A percentile compares a stretch with the other conserved stretches of the same genome.
phyloP scores from a whole-genome alignment of 495 filamentous ascomycete species.

The Oidiodendron maius region DNA sequence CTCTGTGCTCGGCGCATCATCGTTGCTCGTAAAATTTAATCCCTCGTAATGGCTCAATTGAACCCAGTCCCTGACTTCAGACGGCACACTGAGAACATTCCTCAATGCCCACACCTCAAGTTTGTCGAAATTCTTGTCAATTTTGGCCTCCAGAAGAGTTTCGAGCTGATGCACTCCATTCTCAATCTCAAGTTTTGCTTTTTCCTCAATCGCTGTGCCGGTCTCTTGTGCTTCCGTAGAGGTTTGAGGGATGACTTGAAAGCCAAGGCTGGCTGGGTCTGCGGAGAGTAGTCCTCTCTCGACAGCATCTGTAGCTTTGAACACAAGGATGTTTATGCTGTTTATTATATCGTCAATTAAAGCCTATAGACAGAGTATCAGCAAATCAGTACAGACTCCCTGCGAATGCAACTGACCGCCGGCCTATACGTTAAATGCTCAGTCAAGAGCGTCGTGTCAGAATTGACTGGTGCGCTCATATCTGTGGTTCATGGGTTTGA shows the following conservation, averaged over 20 bases:
- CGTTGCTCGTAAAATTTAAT: slow-evolving; percentile 20
- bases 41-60: slow-evolving; percentile 78
- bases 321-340: slow-evolving; percentile 83
- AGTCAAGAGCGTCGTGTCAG: slow-evolving; percentile 73
- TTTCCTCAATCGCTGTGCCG: slow-evolving; percentile 17
- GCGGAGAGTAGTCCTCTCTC: slow-evolving; percentile 72
- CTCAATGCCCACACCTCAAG: slow-evolving; percentile 80
- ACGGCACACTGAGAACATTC: slow-evolving; percentile 76
- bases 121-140: slow-evolving; percentile 74
- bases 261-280: slow-evolving; percentile 70
- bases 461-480: slow-evolving; percentile 15
- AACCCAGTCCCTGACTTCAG: slow-evolving; percentile 70
- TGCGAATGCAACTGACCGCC: slow-evolving; percentile 52
- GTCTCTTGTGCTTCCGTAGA: slow-evolving; percentile 42
- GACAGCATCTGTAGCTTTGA: slow-evolving; percentile 74
- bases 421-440: slow-evolving; percentile 96
- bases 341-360: slow-evolving; percentile 98
- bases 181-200: slow-evolving; percentile 75
- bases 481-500: neutral
- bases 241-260: slow-evolving; percentile 48
- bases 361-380: slow-evolving; percentile 44
- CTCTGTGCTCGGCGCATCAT: slow-evolving; percentile 51
- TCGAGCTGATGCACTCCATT: slow-evolving; percentile 89
- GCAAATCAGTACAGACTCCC: slow-evolving; percentile 12
- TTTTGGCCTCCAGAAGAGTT: slow-evolving; percentile 77